A percentile compares a stretch with the other conserved stretches of the same genome.
Evolutionary conservation across 164 flowering plant genomes (phyloP).

Genomic region (Macadamia integrifolia): DNA sequence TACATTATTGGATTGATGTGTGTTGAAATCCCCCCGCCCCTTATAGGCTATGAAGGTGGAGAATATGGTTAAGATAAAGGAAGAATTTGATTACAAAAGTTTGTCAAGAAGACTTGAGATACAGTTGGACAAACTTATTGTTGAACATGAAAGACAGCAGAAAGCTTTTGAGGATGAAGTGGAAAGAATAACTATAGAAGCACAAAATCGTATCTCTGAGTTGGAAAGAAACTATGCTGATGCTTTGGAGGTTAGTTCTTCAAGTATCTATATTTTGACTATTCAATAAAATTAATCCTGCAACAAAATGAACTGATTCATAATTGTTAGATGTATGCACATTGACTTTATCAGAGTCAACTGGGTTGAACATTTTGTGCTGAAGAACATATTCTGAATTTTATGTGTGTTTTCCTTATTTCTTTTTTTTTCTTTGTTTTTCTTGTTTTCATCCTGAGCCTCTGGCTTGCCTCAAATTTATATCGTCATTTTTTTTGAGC

Average conservation of each 20-base stretch:
- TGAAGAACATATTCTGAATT: background rate
- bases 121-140: conserved; percentile 77
- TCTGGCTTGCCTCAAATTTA: too few relatives aligned
- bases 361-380: background rate
- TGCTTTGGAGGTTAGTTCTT: conserved; percentile 64
- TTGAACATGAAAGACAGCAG: conserved; percentile 83
- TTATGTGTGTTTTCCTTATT: background rate
- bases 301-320: background rate
- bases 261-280: background rate
- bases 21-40: background rate
- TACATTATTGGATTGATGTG: too few relatives aligned
- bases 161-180: conserved; percentile 72
- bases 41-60: conserved; percentile 97
- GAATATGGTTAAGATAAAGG: conserved; percentile 93
- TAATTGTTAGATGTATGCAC: background rate
- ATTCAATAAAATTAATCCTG: background rate
- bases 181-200: conserved; percentile 50
- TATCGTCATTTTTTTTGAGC: too few relatives aligned
- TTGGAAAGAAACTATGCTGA: conserved; percentile 62
- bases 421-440: background rate
- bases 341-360: background rate
- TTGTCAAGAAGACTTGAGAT: conserved; percentile 76
- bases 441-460: too few relatives aligned
- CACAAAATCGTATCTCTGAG: conserved; percentile 49
- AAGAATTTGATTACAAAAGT: conserved; percentile 97